Percentiles rank a stretch among this genome's conserved stretches.
Conservation (phyloP, 1,284 basidiomycete species). For the Thecaphora thlaspeos region DNA sequence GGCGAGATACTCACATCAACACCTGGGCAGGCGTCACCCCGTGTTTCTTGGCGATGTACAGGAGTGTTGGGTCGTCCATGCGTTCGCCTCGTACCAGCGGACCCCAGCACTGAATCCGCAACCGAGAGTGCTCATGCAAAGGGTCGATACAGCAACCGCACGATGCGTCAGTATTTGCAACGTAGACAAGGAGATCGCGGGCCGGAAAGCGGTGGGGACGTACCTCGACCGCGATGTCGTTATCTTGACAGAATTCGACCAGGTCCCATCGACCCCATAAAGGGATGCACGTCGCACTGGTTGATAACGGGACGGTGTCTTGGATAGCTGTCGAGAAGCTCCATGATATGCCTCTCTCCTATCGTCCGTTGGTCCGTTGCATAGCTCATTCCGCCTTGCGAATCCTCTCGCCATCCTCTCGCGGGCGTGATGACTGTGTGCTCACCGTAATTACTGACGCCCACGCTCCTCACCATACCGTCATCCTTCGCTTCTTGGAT, state of each 20-base stretch:
- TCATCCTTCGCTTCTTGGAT: constrained; percentile 35
- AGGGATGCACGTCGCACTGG: constrained; percentile 28
- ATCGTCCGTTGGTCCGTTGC: too few species aligned
- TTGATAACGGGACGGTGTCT: constrained; percentile 22
- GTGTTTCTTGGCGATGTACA: constrained; percentile 13
- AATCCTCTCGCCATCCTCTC: too few species aligned
- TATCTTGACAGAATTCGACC: constrained; percentile 11
- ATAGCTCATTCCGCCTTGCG: too few species aligned
- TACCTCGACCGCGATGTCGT: constrained; percentile 14
- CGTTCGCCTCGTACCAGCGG: constrained; percentile 16
- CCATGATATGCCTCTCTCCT: constrained; percentile 14
- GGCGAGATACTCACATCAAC: constrained; percentile 16
- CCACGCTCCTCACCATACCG: constrained; percentile 25
- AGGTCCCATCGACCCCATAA: constrained; percentile 18
- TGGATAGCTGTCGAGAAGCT: constrained; percentile 13
- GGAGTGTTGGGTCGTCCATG: constrained; percentile 15
- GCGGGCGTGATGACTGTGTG: too few species aligned
- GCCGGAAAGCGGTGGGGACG: not conserved
- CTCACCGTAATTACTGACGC: constrained; percentile 39
- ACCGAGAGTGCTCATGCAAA: too few species aligned
- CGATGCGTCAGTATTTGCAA: not conserved
- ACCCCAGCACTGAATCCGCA: constrained; percentile 26
- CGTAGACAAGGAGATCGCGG: not conserved
- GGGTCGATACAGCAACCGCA: too few species aligned
- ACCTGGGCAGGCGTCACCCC: constrained; percentile 14